These are phyloP conservation scores for Neoboletus brunneissimus DNA, from an alignment of 768 basidiomycete species.

Conservation along the genomic window DNA sequence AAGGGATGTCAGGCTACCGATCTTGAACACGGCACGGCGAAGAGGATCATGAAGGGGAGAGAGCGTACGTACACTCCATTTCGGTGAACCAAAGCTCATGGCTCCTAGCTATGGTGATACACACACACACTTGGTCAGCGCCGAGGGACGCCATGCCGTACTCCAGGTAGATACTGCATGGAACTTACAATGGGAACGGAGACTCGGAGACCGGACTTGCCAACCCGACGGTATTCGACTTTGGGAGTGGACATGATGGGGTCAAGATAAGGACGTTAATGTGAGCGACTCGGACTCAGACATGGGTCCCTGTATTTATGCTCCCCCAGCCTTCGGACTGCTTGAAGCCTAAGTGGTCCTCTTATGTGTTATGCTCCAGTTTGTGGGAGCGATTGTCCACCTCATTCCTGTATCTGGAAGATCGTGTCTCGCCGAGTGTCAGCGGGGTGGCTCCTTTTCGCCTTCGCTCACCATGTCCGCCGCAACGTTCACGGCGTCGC, in stretches of 20 bases:
- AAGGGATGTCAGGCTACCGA: background rate
- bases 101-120: constrained; percentile 22
- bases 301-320: background rate
- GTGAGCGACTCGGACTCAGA: background rate
- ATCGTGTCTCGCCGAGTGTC: no score
- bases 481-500: no score
- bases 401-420: no score
- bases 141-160: background rate
- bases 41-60: no score
- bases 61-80: background rate
- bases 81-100: constrained; percentile 1
- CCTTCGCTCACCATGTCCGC: no score
- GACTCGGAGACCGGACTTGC: constrained; percentile 32
- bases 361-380: no score
- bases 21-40: no score
- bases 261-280: no score
- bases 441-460: no score
- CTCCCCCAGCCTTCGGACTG: no score
- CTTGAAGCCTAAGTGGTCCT: no score
- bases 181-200: constrained; percentile 35
- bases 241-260: constrained; percentile 8
- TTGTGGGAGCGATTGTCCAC: no score
- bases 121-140: background rate
- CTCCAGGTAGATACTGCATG: background rate
- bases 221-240: constrained; percentile 31